These are phyloP conservation scores for Daldinia childiae DNA, from an alignment of 495 filamentous ascomycete species.

Conservation along the genomic window DNA sequence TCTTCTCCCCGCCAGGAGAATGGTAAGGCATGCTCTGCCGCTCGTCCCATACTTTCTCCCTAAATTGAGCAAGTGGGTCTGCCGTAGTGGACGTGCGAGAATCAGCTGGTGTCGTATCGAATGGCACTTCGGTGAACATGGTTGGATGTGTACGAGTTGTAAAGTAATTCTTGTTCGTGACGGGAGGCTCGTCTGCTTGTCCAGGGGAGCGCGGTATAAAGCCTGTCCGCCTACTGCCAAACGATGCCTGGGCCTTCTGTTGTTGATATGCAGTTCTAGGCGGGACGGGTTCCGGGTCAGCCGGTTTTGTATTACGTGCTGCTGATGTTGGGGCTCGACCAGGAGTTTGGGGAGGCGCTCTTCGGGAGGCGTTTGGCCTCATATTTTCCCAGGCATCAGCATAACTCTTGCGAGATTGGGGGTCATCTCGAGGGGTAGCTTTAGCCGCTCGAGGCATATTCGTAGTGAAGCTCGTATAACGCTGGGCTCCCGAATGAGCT, in stretches of 20 bases:
- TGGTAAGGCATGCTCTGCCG: slow-evolving; percentile 76
- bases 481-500: slow-evolving; percentile 63
- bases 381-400: slow-evolving; percentile 47
- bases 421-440: slow-evolving; percentile 35
- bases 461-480: slow-evolving; percentile 61
- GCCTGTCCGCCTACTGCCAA: slow-evolving; percentile 53
- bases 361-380: slow-evolving; percentile 36
- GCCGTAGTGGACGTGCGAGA: slow-evolving; percentile 13
- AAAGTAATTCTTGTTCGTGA: slow-evolving; percentile 55
- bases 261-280: slow-evolving; percentile 57
- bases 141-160: slow-evolving; percentile 47
- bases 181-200: slow-evolving; percentile 56
- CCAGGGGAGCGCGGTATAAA: slow-evolving; percentile 52
- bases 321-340: slow-evolving; percentile 45
- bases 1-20: slow-evolving; percentile 74
- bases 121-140: slow-evolving; percentile 43
- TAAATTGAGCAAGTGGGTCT: slow-evolving; percentile 59
- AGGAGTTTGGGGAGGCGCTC: slow-evolving; percentile 23
- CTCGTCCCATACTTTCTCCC: slow-evolving; percentile 55
- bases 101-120: slow-evolving; percentile 49
- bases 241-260: slow-evolving; percentile 55
- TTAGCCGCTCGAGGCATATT: slow-evolving; percentile 55
- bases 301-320: slow-evolving; percentile 27
- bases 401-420: slow-evolving; percentile 36
- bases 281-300: slow-evolving; percentile 18